Evolutionary conservation across 257 asterid genomes (phyloP).

Genomic region (Plantago ovata): DNA sequence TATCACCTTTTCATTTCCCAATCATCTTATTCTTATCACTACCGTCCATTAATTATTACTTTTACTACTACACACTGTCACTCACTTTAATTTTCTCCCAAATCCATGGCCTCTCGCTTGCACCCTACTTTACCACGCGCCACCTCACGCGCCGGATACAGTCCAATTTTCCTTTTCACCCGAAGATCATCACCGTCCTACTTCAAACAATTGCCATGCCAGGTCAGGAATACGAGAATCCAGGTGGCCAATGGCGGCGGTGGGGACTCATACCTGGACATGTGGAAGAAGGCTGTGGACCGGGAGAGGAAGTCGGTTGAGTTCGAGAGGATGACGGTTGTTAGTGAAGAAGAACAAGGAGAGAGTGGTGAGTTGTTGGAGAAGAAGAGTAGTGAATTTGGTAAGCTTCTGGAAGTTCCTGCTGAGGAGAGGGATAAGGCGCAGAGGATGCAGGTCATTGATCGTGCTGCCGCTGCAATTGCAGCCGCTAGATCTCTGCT

Average conservation of each 20-base stretch:
- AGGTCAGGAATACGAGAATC: slow-evolving; percentile 33
- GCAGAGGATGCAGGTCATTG: slow-evolving; percentile 88
- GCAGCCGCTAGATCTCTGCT: slow-evolving; percentile 81
- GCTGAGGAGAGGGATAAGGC: slow-evolving; percentile 72
- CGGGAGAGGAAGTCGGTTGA: slow-evolving; percentile 55
- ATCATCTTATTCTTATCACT: too few species aligned
- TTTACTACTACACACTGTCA: slow-evolving; percentile 16
- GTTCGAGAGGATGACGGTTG: slow-evolving; percentile 53
- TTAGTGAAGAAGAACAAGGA: slow-evolving; percentile 16
- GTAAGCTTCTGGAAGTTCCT: slow-evolving; percentile 64
- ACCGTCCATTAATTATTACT: too few species aligned
- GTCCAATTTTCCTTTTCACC: slow-evolving; percentile 10
- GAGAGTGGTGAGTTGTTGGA: slow-evolving; percentile 46
- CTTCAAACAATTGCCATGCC: slow-evolving; percentile 7
- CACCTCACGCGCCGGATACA: slow-evolving; percentile 46
- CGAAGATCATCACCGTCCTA: slow-evolving; percentile 20
- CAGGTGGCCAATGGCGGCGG: slow-evolving; percentile 41
- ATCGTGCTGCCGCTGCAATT: slow-evolving; percentile 98
- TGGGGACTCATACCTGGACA: slow-evolving; percentile 70
- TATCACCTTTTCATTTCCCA: slow-evolving; percentile 10
- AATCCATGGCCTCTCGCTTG: slow-evolving; percentile 56
- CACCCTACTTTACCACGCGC: slow-evolving; percentile 26
- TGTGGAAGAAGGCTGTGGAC: slow-evolving; percentile 88
- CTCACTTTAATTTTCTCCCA: neutral
- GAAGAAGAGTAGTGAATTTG: slow-evolving; percentile 57